Base-by-base conservation (phyloP, 2,329 filamentous ascomycete genomes). In the Pseudogymnoascus verrucosus region DNA sequence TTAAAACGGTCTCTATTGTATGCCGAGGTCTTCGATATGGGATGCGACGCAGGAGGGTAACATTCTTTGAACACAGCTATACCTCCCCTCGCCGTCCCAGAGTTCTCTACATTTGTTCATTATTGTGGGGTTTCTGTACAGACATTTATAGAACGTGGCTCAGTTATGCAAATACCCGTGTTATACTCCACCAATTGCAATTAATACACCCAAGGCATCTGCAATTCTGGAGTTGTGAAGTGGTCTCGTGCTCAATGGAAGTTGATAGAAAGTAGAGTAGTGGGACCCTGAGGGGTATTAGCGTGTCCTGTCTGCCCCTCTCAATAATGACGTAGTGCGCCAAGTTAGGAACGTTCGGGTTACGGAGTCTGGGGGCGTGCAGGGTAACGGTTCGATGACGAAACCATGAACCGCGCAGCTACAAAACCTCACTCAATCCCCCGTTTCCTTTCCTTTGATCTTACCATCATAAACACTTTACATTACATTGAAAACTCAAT, bases 161-260 rank as follows among this genome's bases (percentile, higher is more conserved):
- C 51, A 57, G 51, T 8, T 34, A 57, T 34, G 51, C 28, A 36
- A 54, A 54, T 54, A 31, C 47, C 14, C 47, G 47, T 54, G 16
- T 57, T 57, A 57, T 57, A 57, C 51, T 57, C 51, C 26, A 57
- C 51, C 51, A 36, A 57, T 57, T 34, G 51, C 51, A 57, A 31
- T 57, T 57, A 57, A 34, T 5, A 57, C 16, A 57, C 44, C 44
- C 7, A 54, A 54, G 23, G 14, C 14, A 54, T 16, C 23, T 54
- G 3, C 28, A 57, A 57, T 57, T 57, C 26, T 57, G 51, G 44
- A 26, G 51, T 57, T 28, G 26, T 14, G 51, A 10, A 54, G 16
- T 31, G 47, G 28, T 57, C 51, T 57, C 51, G 28, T 57, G 51
- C 51, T 57, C 51, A 7, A 57, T 57, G 16, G 51, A 57, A 57